Evolutionary conservation across 257 asterid genomes (phyloP), one percentile per base, ranked within the genome.

Genomic region (Solanum appendiculatum): DNA sequence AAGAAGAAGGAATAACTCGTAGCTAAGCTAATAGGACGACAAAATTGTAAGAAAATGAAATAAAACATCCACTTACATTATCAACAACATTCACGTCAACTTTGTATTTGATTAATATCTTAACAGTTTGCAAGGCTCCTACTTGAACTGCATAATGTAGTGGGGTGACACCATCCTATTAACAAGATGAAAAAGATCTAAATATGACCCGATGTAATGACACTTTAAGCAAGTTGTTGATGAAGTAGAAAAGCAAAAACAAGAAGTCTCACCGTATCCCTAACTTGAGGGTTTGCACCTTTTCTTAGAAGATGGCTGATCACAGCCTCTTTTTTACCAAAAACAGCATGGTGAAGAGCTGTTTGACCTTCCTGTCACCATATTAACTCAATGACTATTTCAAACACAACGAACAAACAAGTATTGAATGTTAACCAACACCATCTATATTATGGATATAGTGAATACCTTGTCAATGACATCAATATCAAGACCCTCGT

Each of bases 121-220:
- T 97, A 36, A 93, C 97, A 1, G 98, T 94, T 87, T 97, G 99
- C 93, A 91, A 42, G 29, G 98, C 99, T 72, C 99, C 98, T 37
- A 93, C 98, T 91, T 95, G 99, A 91, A 93, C 98, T 87, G 99
- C 99, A 84, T 95, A 95, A 90, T 97, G 99, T 77, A 97, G 98
- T 4, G 99, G 98, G 8, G 98, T 94, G 51, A 93, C 95, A 27
- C 99, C 98, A 85, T 92, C 98, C 98, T 97, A 89, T 77, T 37
- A 87, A 10, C 40, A 82, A 21, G 56, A 84, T 84, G 13, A 21
- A 87, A 8, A 25, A 33, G 88, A 60, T 33, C 3, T 82, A 86
- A 21, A 66, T 84, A 74, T 29, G 73, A 83, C 77, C 37, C 13
- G 3, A 11, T 2, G 1, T 2, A 37, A 66, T 63, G 33, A 39